Conservation (phyloP, 139 green algal species). For the Mesotaenium endlicherianum region DNA sequence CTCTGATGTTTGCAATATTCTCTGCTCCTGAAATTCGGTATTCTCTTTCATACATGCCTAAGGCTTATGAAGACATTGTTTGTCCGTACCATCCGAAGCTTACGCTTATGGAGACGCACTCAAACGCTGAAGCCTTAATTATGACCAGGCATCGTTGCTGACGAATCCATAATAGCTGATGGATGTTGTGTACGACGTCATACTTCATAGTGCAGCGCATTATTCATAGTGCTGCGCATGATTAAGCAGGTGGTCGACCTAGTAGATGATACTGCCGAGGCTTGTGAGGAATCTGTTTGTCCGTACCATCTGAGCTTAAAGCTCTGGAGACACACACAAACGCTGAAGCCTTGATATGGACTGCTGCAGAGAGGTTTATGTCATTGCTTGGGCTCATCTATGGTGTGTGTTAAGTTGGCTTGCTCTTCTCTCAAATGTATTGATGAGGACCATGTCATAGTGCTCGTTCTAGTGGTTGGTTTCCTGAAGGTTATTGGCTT, state of each 20-base stretch:
- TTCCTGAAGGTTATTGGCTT: background rate
- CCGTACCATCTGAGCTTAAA: constrained; percentile 21
- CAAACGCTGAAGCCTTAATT: constrained; percentile 7
- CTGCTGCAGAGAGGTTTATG: no score
- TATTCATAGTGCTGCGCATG: background rate
- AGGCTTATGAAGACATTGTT: no score
- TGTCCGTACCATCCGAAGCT: constrained; percentile 20
- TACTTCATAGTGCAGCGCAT: background rate
- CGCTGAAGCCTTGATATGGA: background rate
- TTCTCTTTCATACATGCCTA: no score
- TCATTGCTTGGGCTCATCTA: no score
- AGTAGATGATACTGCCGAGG: background rate
- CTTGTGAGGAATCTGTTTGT: background rate
- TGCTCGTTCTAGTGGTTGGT: background rate
- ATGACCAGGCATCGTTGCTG: background rate
- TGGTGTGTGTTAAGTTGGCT: no score
- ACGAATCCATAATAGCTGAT: background rate
- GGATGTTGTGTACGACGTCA: background rate
- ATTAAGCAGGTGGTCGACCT: background rate
- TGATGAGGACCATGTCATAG: background rate
- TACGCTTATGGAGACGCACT: background rate
- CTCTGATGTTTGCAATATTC: no score
- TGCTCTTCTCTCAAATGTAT: no score
- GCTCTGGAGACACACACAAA: background rate
- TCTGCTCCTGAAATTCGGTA: no score